Conservation (phyloP, 2,329 filamentous ascomycete genomes). For the Hypoxylon sp. region DNA sequence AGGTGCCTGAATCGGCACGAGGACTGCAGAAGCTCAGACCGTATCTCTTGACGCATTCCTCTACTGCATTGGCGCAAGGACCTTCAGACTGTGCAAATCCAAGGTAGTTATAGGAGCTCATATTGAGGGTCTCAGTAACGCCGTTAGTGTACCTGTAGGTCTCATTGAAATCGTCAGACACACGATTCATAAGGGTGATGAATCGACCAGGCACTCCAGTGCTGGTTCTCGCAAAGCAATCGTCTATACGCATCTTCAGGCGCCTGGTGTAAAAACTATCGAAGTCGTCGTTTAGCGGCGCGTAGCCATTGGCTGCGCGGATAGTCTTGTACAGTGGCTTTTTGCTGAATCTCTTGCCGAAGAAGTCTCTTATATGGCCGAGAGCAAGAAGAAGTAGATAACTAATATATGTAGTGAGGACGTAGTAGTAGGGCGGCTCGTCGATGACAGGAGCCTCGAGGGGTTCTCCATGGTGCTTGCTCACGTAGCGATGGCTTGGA, state of each 20-base stretch:
- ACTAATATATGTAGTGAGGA: slow-evolving; percentile 98
- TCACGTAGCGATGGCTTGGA: slow-evolving; percentile 87
- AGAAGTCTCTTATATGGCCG: slow-evolving; percentile 96
- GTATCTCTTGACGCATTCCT: slow-evolving; percentile 87
- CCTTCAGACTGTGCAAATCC: slow-evolving; percentile 98
- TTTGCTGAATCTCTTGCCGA: slow-evolving; percentile 93
- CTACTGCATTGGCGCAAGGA: slow-evolving; percentile 93
- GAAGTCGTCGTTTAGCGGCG: slow-evolving; percentile 96
- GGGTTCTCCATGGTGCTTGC: slow-evolving; percentile 84
- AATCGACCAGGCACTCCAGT: slow-evolving; percentile 94
- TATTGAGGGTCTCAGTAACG: slow-evolving; percentile 93
- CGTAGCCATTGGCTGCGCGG: slow-evolving; percentile 88
- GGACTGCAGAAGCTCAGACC: slow-evolving; percentile 87
- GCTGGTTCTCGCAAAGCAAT: slow-evolving; percentile 93
- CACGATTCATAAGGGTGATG: slow-evolving; percentile 93
- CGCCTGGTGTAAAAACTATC: slow-evolving; percentile 98
- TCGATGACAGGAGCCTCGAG: slow-evolving; percentile 90
- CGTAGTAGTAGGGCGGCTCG: slow-evolving; percentile 95
- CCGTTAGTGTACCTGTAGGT: slow-evolving; percentile 92
- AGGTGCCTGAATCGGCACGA: slow-evolving; percentile 86
- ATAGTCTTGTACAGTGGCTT: slow-evolving; percentile 86
- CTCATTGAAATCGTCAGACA: slow-evolving; percentile 91
- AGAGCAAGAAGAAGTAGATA: slow-evolving; percentile 97
- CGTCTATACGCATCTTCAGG: slow-evolving; percentile 94
- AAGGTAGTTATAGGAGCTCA: slow-evolving; percentile 99